Conservation (phyloP, 2,329 filamentous ascomycete genomes). For the Xylariales sp. region DNA sequence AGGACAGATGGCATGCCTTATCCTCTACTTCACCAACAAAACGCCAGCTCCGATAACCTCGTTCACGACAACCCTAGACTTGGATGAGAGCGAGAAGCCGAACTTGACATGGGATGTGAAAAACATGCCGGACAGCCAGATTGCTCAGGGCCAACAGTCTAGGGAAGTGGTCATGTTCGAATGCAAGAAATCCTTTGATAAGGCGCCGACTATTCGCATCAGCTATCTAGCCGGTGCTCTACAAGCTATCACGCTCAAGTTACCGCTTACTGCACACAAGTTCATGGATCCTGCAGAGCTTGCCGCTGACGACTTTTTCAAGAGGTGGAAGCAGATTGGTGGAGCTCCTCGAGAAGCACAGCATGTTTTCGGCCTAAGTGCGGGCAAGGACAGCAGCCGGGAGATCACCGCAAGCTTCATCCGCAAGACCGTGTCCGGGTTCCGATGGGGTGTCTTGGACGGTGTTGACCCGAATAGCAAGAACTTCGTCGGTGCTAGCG, state of each 20-base stretch:
- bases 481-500: constrained; percentile 90
- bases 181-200: constrained; percentile 72
- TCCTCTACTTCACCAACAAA: constrained; percentile 95
- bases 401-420: constrained; percentile 70
- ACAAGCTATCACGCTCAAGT: constrained; percentile 85
- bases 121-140: constrained; percentile 76
- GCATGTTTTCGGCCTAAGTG: constrained; percentile 68
- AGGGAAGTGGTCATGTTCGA: constrained; percentile 96
- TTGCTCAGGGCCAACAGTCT: constrained; percentile 70
- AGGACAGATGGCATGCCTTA: constrained; percentile 90
- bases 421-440: constrained; percentile 69
- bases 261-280: constrained; percentile 86
- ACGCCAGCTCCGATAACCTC: constrained; percentile 78
- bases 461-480: constrained; percentile 87
- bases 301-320: constrained; percentile 92
- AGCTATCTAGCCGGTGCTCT: constrained; percentile 91
- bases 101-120: constrained; percentile 83
- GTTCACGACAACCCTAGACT: constrained; percentile 90
- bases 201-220: constrained; percentile 85
- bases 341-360: constrained; percentile 83
- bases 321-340: constrained; percentile 97
- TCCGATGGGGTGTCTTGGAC: constrained; percentile 82
- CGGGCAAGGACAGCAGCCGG: constrained; percentile 48
- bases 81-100: constrained; percentile 60
- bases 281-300: constrained; percentile 94